Evolutionary conservation across 345 rosid genomes (phyloP).

Genomic region (Pugionium cornutum): DNA sequence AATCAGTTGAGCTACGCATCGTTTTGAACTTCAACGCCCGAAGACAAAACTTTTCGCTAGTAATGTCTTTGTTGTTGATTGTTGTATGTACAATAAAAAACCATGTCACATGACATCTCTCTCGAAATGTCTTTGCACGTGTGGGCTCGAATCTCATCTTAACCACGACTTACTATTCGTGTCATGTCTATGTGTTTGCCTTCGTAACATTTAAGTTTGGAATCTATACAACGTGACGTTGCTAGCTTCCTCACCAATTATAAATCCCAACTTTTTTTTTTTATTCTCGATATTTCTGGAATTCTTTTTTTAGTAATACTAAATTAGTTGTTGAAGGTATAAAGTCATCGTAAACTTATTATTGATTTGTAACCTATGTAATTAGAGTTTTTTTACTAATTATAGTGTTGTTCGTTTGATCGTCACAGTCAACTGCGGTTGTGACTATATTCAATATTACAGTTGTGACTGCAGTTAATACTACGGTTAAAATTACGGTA

Average conservation of each 20-base stretch:
- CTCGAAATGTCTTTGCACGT: slow-evolving; percentile 39
- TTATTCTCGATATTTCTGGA: background rate
- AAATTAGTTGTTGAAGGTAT: background rate
- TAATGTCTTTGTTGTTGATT: slow-evolving; percentile 33
- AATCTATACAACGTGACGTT: slow-evolving; percentile 33
- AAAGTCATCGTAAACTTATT: background rate
- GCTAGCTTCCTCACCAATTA: background rate
- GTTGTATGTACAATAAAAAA: slow-evolving; percentile 15
- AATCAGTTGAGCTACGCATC: background rate
- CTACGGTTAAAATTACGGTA: too few species aligned
- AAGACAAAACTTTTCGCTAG: slow-evolving; percentile 28
- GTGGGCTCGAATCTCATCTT: slow-evolving; percentile 38
- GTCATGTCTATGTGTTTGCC: slow-evolving; percentile 34
- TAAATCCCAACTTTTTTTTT: background rate
- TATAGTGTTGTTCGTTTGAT: too few species aligned
- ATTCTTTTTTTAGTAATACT: background rate
- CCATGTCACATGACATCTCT: slow-evolving; percentile 31
- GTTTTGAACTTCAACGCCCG: slow-evolving; percentile 17
- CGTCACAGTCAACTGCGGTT: too few species aligned
- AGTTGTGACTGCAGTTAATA: too few species aligned
- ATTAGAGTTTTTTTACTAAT: too few species aligned
- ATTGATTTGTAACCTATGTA: background rate
- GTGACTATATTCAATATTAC: too few species aligned
- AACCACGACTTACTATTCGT: slow-evolving; percentile 37
- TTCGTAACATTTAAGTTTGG: slow-evolving; percentile 29